These are phyloP conservation scores for Dipodascus albidus DNA, from an alignment of 805 yeast species.

Conservation along the genomic window DNA sequence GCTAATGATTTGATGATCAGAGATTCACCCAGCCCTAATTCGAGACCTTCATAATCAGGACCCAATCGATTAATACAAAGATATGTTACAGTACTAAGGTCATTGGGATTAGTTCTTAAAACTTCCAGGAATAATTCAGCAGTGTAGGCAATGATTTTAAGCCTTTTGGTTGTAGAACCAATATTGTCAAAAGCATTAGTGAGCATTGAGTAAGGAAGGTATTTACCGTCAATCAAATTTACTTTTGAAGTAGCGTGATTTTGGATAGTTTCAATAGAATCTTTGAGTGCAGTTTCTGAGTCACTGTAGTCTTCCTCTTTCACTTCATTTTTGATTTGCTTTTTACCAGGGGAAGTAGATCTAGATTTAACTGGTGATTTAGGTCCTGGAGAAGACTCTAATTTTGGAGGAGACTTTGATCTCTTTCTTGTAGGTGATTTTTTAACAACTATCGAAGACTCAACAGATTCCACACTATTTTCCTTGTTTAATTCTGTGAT, in stretches of 20 bases:
- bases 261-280: not conserved
- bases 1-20: slow-evolving; percentile 77
- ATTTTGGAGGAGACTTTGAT: not conserved
- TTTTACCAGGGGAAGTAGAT: not conserved
- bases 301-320: not conserved
- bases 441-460: too few species aligned
- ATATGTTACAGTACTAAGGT: slow-evolving; percentile 62
- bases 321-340: not conserved
- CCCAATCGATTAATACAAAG: slow-evolving; percentile 81
- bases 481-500: not conserved
- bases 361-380: too few species aligned
- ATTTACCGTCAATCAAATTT: not conserved
- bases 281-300: not conserved
- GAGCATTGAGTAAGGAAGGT: slow-evolving; percentile 31
- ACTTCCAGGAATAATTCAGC: slow-evolving; percentile 62
- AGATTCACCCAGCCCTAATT: slow-evolving; percentile 88
- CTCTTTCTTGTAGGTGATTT: not conserved
- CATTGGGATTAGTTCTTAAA: slow-evolving; percentile 40
- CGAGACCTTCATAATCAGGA: slow-evolving; percentile 93
- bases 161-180: slow-evolving; percentile 70
- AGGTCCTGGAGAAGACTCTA: not conserved
- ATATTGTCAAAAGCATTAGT: slow-evolving; percentile 63
- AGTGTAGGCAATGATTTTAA: slow-evolving; percentile 67
- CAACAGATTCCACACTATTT: not conserved
- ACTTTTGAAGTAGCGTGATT: not conserved